Evolutionary conservation across 2,329 filamentous ascomycete species (phyloP).

Genomic region (Diaporthe longicolla): DNA sequence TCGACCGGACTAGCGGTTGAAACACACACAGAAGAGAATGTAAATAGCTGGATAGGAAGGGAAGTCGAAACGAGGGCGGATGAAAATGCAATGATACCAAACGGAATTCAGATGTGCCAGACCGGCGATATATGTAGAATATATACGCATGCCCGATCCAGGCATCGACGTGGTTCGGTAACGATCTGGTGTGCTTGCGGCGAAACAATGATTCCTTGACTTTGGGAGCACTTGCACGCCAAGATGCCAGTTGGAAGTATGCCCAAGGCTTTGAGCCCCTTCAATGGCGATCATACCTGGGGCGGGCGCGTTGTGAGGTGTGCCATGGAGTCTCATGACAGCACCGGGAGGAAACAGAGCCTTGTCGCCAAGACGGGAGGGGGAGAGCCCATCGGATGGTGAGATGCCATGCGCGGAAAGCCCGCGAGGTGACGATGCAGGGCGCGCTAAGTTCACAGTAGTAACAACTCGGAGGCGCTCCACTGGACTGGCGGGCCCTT

Average conservation of each 20-base stretch:
- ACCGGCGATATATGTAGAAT: neutral
- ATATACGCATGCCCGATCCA: conserved; percentile 32
- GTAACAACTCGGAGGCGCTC: neutral
- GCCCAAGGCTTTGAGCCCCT: conserved; percentile 30
- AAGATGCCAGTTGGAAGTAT: conserved; percentile 29
- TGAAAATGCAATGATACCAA: conserved; percentile 2
- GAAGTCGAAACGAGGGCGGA: conserved; percentile 7
- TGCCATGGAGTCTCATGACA: conserved; percentile 28
- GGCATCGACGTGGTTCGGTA: neutral
- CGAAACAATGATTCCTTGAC: conserved; percentile 3
- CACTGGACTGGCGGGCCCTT: neutral
- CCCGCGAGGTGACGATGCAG: conserved; percentile 28
- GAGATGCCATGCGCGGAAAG: conserved; percentile 25
- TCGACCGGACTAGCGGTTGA: conserved; percentile 39
- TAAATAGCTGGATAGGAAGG: conserved; percentile 27
- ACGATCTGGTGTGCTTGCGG: neutral
- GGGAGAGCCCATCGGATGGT: conserved; percentile 14
- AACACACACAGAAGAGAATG: conserved; percentile 37
- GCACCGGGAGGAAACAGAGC: neutral
- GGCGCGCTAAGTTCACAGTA: neutral
- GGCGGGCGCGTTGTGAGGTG: conserved; percentile 7
- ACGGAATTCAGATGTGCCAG: neutral
- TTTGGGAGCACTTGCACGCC: conserved; percentile 14
- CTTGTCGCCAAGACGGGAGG: conserved; percentile 18
- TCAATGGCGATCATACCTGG: conserved; percentile 40